These are phyloP conservation scores for Cystobasidium pallidum DNA, from an alignment of 1,284 basidiomycete genomes.

Conservation along the genomic window DNA sequence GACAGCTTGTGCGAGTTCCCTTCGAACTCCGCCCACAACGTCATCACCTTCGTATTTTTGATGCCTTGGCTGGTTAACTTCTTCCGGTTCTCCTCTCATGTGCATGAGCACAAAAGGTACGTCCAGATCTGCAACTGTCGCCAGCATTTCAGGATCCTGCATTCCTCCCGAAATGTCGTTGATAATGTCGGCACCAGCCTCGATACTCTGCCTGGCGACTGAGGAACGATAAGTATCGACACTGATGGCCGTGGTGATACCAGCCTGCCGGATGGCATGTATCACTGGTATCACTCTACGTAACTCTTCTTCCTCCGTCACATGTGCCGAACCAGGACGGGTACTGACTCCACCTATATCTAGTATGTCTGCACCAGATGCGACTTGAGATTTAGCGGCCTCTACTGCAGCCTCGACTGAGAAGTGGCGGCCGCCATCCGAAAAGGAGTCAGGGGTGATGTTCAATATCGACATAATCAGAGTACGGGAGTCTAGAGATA, in stretches of 20 bases:
- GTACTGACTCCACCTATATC: slow-evolving; percentile 96
- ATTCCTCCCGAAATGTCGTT: slow-evolving; percentile 89
- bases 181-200: slow-evolving; percentile 86
- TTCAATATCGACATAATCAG: slow-evolving; percentile 93
- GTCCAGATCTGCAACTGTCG: slow-evolving; percentile 65
- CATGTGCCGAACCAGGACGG: slow-evolving; percentile 72
- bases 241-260: slow-evolving; percentile 67
- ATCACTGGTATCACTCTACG: slow-evolving; percentile 70
- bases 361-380: slow-evolving; percentile 72
- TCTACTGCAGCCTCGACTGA: slow-evolving; percentile 54
- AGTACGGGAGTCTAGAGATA: slow-evolving; percentile 58
- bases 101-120: slow-evolving; percentile 87
- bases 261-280: slow-evolving; percentile 57
- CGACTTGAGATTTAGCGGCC: slow-evolving; percentile 55
- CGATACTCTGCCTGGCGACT: slow-evolving; percentile 76
- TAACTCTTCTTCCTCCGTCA: slow-evolving; percentile 71
- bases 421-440: slow-evolving; percentile 69
- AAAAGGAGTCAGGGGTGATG: slow-evolving; percentile 95
- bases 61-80: slow-evolving; percentile 57
- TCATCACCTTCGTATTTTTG: slow-evolving; percentile 67
- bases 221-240: slow-evolving; percentile 88
- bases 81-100: slow-evolving; percentile 72
- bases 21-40: slow-evolving; percentile 70
- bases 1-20: slow-evolving; percentile 75
- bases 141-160: slow-evolving; percentile 68